Evolutionary conservation across 768 basidiomycete species (phyloP).

Genomic region (Mycena metata): DNA sequence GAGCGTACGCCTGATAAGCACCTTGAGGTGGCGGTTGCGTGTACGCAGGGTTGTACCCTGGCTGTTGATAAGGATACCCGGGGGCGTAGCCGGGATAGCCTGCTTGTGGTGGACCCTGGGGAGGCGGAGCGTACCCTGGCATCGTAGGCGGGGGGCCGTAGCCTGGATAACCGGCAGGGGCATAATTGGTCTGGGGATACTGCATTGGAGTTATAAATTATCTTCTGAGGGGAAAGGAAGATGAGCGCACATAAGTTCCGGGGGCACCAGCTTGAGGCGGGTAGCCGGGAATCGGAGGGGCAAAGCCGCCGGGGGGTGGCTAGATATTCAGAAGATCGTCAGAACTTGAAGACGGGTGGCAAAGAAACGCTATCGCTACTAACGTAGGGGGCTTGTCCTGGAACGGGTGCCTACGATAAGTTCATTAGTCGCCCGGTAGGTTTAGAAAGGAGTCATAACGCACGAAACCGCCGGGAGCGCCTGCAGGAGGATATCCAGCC

Average conservation of each 20-base stretch:
- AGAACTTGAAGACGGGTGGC: too few species aligned
- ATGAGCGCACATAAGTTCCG: neutral
- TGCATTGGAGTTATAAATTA: neutral
- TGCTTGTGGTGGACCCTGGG: neutral
- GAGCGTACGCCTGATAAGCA: too few species aligned
- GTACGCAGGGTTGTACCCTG: neutral
- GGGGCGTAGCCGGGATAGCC: constrained; percentile 4
- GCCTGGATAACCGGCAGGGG: neutral
- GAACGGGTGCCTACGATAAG: neutral
- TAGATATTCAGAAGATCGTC: too few species aligned
- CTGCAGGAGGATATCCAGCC: constrained; percentile 1
- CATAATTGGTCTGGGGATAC: neutral
- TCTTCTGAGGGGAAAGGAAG: neutral
- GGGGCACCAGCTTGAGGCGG: neutral
- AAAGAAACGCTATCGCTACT: neutral
- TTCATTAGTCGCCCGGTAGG: neutral
- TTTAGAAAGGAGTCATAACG: neutral
- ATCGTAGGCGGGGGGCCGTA: neutral
- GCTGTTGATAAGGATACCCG: neutral
- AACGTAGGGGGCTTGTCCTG: constrained; percentile 5
- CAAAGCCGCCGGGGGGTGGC: neutral
- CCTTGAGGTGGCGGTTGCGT: too few species aligned
- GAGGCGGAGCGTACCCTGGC: constrained; percentile 2
- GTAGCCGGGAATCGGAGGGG: constrained; percentile 10
- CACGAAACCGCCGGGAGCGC: constrained; percentile 14